Evolutionary conservation across 2,329 filamentous ascomycete genomes (phyloP), one percentile per base, ranked within the genome.

Genomic region (Sporothrix mexicana): DNA sequence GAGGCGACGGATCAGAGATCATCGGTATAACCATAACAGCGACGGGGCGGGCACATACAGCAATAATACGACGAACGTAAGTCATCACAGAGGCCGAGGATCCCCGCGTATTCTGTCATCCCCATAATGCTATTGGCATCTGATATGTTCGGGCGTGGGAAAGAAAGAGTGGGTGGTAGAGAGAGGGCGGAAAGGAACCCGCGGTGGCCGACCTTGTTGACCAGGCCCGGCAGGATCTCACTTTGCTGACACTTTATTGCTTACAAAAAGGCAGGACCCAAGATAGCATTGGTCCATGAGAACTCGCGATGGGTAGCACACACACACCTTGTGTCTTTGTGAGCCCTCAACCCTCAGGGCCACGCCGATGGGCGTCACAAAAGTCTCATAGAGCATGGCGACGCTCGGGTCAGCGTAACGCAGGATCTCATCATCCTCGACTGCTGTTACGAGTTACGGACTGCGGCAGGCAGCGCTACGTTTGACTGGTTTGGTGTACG

Each of bases 401-500:
- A 10, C n/a, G 5, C 41, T 47, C 20, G 41, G 61, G 41, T 66
- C 61, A 47, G 23, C 12, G 55, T 64, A 12, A 36, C 45, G 23
- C 64, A 53, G 25, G 47, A 68, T 53, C 41, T 66, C 41, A 47
- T 25, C 61, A 47, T 47, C 41, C 20, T 64, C 41, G 41, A 64
- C 61, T 64, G n/a, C 61, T 23, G 61, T 64, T 64, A 64, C 61
- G 66, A 69, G 49, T 43, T 41, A 69, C 47, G 47, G n/a, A 8
- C n/a, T 23, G 20, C 36, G 6, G 41, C 30, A 62, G 30, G 20
- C 61, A 45, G 61, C 61, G 15, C 8, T 2, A 10, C n/a, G 17
- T 47, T 47, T 64, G 41, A 45, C 41, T 64, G 41, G 61, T 13
- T 20, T 47, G 41, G 41, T 20, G 41, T 64, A 25, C 41, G 61